Base-by-base conservation (phyloP, 192 early-diverging fungal genomes). In the Backusella parvicylindrica region DNA sequence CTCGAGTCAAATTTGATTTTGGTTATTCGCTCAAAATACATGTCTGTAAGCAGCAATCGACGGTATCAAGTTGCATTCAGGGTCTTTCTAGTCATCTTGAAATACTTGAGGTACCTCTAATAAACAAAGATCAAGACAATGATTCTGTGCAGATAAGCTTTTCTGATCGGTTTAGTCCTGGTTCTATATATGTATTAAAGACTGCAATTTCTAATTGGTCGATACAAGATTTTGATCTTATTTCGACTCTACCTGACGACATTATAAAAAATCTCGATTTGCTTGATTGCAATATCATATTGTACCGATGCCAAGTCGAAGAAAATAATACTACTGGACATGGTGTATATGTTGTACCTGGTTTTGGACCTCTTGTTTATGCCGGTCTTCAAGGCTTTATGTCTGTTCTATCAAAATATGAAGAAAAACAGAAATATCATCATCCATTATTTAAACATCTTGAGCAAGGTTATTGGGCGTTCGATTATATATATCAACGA, bases 301-400 rank as follows among this genome's bases (percentile, higher is more conserved):
- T 99, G 23, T 97, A 95, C 81, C 90, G 96, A 6, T 91, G 92
- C 77, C 92, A 87, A 32, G 81, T 86, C 0, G 98, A 99, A 80
- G 98, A 99, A 82, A 79, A 83, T 60, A 96, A 98, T 71, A 31
- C 79, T 11, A 91, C 91, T 76, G 93, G 90, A 36, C 88, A 96
- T 74, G 92, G 92, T n/a, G 87, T 81, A 8, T 99, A 99, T 77
- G 86, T 97, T 60, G 89, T 99, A 40, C 97, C 98, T 5, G 90
- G 88, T n/a, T 83, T 90, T 75, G 98, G 97, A 0, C 50, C 79
- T 11, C 79, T 98, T 9, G 82, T 93, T 0, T 99, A 98, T 78
- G 94, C 93, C 76, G 98, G 98, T 6, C 75, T 99, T 26, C 94
- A 98, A 84, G 98, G 98, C 1, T 95, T 95, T 76, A 89, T 95